Evolutionary conservation across 1,284 basidiomycete genomes (phyloP).

Genomic region (Boletus sp.): DNA sequence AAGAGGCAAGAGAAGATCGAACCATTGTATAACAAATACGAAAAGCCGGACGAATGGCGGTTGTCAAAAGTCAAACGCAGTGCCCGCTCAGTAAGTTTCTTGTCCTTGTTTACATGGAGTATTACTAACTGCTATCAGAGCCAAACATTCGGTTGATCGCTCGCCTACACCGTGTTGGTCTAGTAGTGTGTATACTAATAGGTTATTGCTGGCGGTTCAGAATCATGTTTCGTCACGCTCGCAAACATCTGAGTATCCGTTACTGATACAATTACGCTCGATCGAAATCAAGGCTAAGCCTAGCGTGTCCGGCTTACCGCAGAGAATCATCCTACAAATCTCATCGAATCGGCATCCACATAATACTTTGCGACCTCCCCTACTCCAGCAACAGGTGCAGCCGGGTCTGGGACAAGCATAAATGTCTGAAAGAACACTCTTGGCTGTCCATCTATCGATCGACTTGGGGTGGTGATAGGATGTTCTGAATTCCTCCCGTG

Average conservation of each 20-base stretch:
- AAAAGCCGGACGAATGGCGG: constrained; percentile 89
- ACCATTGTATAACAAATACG: constrained; percentile 85
- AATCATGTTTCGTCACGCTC: background rate
- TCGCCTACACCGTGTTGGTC: background rate
- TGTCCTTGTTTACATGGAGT: constrained; percentile 6
- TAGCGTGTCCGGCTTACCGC: constrained; percentile 1
- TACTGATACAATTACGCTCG: too few species aligned
- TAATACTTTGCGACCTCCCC: constrained; percentile 79
- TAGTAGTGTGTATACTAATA: constrained; percentile 18
- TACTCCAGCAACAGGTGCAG: constrained; percentile 53
- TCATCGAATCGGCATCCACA: constrained; percentile 66
- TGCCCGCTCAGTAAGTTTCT: constrained; percentile 67
- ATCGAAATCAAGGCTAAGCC: too few species aligned
- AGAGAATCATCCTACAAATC: constrained; percentile 59
- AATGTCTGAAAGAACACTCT: constrained; percentile 84
- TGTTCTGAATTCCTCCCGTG: constrained; percentile 64
- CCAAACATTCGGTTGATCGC: constrained; percentile 69
- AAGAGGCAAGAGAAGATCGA: constrained; percentile 98
- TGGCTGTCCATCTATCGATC: constrained; percentile 68
- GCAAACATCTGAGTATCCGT: background rate
- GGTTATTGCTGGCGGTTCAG: constrained; percentile 7
- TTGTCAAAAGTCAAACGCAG: constrained; percentile 85
- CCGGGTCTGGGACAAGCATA: constrained; percentile 73
- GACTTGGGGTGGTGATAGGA: constrained; percentile 46
- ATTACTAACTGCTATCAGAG: constrained; percentile 43